Conservation (phyloP, 805 yeast species). For the Barnettozyma californica region DNA sequence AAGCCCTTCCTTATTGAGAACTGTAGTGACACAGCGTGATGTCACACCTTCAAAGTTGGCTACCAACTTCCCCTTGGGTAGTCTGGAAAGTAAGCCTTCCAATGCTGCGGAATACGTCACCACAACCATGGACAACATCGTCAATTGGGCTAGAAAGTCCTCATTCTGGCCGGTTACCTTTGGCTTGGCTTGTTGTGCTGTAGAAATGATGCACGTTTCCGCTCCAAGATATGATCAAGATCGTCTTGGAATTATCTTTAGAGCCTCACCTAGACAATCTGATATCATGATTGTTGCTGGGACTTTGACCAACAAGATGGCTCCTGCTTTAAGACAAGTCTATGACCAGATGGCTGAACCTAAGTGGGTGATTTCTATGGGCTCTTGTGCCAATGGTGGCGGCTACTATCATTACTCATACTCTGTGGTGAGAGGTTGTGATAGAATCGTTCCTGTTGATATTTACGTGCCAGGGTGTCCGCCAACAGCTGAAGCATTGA, state of each 20-base stretch:
- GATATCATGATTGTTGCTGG: slow-evolving; percentile 93
- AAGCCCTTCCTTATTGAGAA: slow-evolving; percentile 8
- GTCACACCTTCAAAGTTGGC: slow-evolving; percentile 18
- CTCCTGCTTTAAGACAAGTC: slow-evolving; percentile 87
- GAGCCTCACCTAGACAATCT: slow-evolving; percentile 90
- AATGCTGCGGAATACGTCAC: slow-evolving; percentile 73
- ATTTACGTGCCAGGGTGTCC: slow-evolving; percentile 93
- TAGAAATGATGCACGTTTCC: slow-evolving; percentile 92
- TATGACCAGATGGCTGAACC: slow-evolving; percentile 95
- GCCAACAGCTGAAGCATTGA: slow-evolving; percentile 84
- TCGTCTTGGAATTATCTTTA: slow-evolving; percentile 85
- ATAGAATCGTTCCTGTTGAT: slow-evolving; percentile 83
- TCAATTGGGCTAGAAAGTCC: slow-evolving; percentile 89
- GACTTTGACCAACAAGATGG: slow-evolving; percentile 88
- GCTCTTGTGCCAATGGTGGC: slow-evolving; percentile 91
- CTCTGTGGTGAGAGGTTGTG: slow-evolving; percentile 87
- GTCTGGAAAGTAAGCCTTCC: slow-evolving; percentile 34
- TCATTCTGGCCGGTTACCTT: slow-evolving; percentile 93
- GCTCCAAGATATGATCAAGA: slow-evolving; percentile 91
- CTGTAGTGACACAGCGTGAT: slow-evolving; percentile 14
- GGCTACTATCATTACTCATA: slow-evolving; percentile 89
- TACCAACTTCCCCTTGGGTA: slow-evolving; percentile 18
- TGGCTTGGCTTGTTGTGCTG: slow-evolving; percentile 91
- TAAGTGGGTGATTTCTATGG: slow-evolving; percentile 92
- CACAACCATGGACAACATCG: slow-evolving; percentile 75